Evolutionary conservation across 106 monocot genomes (phyloP).

Genomic region (Hemerocallis citrina): DNA sequence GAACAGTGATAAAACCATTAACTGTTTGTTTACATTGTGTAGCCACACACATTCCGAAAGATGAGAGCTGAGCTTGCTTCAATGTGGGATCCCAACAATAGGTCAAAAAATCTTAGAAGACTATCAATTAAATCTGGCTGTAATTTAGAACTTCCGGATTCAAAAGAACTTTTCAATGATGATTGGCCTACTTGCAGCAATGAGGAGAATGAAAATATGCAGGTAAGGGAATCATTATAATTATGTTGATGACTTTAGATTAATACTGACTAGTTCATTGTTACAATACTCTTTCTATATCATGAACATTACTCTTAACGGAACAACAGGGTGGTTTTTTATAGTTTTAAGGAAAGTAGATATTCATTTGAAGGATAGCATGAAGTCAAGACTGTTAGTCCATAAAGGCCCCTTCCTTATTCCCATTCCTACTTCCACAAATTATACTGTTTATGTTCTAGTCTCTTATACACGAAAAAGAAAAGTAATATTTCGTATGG

Average conservation of each 20-base stretch:
- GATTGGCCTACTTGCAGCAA: slow-evolving; percentile 14
- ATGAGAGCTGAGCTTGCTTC: slow-evolving; percentile 78
- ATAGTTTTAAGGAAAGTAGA: too few relatives aligned
- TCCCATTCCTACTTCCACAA: too few relatives aligned
- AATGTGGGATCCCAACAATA: slow-evolving; percentile 64
- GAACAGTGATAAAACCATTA: background rate
- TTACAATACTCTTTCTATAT: background rate
- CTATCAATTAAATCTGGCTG: slow-evolving; percentile 29
- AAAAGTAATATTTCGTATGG: too few relatives aligned
- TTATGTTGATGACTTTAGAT: background rate
- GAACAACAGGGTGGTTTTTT: too few relatives aligned
- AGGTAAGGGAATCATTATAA: slow-evolving; percentile 24
- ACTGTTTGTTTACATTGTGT: slow-evolving; percentile 9
- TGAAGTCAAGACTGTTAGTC: too few relatives aligned
- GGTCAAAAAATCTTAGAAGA: slow-evolving; percentile 41
- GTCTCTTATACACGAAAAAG: too few relatives aligned
- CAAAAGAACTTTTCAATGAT: slow-evolving; percentile 15
- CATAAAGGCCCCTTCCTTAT: too few relatives aligned
- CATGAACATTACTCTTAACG: too few relatives aligned
- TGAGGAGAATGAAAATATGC: slow-evolving; percentile 33
- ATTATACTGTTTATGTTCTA: too few relatives aligned
- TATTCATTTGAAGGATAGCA: too few relatives aligned
- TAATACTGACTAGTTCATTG: background rate
- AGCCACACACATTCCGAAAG: slow-evolving; percentile 67
- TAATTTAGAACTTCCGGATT: slow-evolving; percentile 20